Percentiles rank a stretch among this genome's conserved stretches.
These are phyloP conservation scores for Aspergillus ibericus DNA, from an alignment of 2,329 filamentous ascomycete species.

Conservation along the genomic window DNA sequence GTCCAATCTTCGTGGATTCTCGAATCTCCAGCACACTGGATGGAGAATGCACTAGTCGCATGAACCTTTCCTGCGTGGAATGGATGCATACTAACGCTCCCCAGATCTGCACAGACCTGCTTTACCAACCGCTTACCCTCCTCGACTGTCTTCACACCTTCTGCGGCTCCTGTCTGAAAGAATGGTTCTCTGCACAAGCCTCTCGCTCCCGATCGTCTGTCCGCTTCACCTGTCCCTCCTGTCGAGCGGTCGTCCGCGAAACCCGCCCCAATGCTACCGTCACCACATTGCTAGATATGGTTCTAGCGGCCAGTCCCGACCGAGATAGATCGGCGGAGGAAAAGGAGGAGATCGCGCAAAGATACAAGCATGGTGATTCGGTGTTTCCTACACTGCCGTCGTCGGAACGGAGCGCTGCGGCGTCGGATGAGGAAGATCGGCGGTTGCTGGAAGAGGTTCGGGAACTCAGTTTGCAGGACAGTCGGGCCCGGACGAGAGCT, in stretches of 20 bases:
- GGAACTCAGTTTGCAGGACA: slow-evolving; percentile 66
- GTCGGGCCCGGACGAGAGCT: slow-evolving; percentile 24
- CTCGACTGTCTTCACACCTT: slow-evolving; percentile 95
- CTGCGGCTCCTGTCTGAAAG: slow-evolving; percentile 90
- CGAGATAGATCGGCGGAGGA: slow-evolving; percentile 70
- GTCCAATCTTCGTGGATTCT: background rate
- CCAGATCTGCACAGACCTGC: slow-evolving; percentile 93
- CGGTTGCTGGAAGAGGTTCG: slow-evolving; percentile 70
- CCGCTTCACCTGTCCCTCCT: slow-evolving; percentile 87
- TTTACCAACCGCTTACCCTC: slow-evolving; percentile 86
- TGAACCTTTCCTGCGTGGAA: background rate
- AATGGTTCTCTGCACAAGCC: slow-evolving; percentile 89
- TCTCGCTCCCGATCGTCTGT: slow-evolving; percentile 51
- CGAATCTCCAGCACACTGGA: background rate
- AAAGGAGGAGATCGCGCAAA: slow-evolving; percentile 70
- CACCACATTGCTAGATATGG: slow-evolving; percentile 86
- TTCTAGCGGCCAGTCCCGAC: slow-evolving; percentile 74
- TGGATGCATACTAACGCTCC: background rate
- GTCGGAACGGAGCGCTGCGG: slow-evolving; percentile 39
- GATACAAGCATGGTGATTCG: slow-evolving; percentile 79
- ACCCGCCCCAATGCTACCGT: slow-evolving; percentile 90
- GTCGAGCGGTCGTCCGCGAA: slow-evolving; percentile 79
- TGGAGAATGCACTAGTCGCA: background rate
- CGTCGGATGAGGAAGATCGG: slow-evolving; percentile 62
- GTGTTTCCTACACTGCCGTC: slow-evolving; percentile 64